These are phyloP conservation scores for Smittium culicis DNA, from an alignment of 371 early-diverging fungal genomes.

Conservation along the genomic window DNA sequence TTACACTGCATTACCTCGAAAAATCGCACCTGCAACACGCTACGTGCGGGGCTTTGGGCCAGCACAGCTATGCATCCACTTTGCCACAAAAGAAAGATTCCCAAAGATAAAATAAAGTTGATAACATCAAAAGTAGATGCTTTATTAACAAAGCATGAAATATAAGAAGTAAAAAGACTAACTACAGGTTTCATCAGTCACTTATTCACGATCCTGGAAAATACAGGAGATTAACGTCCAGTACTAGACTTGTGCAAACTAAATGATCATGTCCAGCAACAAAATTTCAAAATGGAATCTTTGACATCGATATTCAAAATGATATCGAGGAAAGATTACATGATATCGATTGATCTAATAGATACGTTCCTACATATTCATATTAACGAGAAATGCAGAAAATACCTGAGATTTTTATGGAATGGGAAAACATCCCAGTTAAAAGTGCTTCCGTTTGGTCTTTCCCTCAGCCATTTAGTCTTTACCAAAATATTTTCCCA, in stretches of 20 bases:
- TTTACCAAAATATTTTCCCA: slow-evolving; percentile 34
- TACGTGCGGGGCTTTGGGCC: too few relatives aligned
- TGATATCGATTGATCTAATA: slow-evolving; percentile 27
- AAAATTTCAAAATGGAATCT: slow-evolving; percentile 20
- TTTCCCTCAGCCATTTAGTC: slow-evolving; percentile 31
- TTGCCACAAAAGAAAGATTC: background rate
- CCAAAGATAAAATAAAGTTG: background rate
- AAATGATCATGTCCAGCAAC: slow-evolving; percentile 25
- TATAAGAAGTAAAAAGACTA: background rate
- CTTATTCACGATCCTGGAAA: slow-evolving; percentile 10
- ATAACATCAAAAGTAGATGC: background rate
- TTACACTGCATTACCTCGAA: background rate
- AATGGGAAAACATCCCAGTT: slow-evolving; percentile 34
- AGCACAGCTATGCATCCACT: background rate
- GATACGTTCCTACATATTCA: slow-evolving; percentile 31
- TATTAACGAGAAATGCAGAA: slow-evolving; percentile 21
- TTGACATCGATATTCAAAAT: slow-evolving; percentile 26
- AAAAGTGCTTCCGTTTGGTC: slow-evolving; percentile 33
- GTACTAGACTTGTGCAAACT: slow-evolving; percentile 28
- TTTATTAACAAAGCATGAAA: slow-evolving; percentile 9
- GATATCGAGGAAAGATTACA: slow-evolving; percentile 22
- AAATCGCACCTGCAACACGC: background rate
- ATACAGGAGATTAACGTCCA: slow-evolving; percentile 13
- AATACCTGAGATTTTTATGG: slow-evolving; percentile 34
- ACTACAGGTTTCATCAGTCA: slow-evolving; percentile 1